Base-by-base conservation (phyloP, 208 protist genomes). In the Trypanosoma theileri region DNA sequence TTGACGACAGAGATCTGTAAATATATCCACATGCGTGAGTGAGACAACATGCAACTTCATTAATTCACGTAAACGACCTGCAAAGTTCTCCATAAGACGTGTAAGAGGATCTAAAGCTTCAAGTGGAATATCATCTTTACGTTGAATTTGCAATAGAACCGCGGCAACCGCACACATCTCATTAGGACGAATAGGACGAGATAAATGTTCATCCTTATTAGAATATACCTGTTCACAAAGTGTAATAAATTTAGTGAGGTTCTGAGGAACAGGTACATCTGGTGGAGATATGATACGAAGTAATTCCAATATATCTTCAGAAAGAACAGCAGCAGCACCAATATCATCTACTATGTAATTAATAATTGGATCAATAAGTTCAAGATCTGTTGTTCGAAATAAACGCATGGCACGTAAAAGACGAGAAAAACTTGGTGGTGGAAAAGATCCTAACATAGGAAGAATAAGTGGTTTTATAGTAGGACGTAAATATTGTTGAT, bases 401-500 rank as follows among this genome's bases (percentile, higher is more conserved):
- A 68, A 19, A 17, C 75, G 68, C 45, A 88, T 65, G 13, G 85
- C 79, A 21, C 55, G 69, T n/a, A 94, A 46, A 16, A 94, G 79
- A 4, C 88, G 85, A 6, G 88, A 82, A 56, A 87, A 85, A 67
- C 79, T 88, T 24, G 88, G 88, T 40, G 88, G 85, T 3, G 85
- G 79, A 17, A 94, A 77, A 68, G 69, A 60, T 1, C 71, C 73
- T 21, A 94, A 45, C 44, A 65, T 76, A 0, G 88, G 85, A 28
- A 91, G 28, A 60, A 94, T 81, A 31, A 94, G 55, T 0, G 80
- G 73, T 41, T 41, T 45, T 21, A 85, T 66, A 11, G 87, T 71
- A 7, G 88, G 88, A 16, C 88, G 80, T 21, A 94, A 63, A 64
- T 94, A 94, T 77, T 89, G 81, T 66, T 94, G 88, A 51, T 90